Evolutionary conservation across 73 alveolate species (phyloP).

Genomic region (Paramecium bursaria): DNA sequence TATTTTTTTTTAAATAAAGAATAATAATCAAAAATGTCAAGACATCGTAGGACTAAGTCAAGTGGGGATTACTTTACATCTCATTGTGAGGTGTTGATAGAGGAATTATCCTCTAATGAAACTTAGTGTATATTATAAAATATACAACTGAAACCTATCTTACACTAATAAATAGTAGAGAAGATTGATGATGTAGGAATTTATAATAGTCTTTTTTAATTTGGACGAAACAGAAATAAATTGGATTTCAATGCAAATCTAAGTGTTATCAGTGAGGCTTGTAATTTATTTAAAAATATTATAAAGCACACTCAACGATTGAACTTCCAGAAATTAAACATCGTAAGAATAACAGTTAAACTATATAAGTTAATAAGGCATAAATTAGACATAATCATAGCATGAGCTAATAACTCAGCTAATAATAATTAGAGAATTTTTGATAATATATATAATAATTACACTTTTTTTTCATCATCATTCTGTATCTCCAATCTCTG

Average conservation of each 20-base stretch:
- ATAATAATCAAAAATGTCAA: conserved; percentile 13
- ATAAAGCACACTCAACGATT: no score
- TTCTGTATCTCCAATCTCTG: conserved; percentile 9
- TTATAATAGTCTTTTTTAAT: no score
- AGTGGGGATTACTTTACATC: conserved; percentile 26
- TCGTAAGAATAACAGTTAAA: no score
- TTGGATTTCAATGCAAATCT: background rate
- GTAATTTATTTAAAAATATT: no score
- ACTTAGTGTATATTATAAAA: background rate
- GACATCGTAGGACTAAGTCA: conserved; percentile 51
- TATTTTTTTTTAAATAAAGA: background rate
- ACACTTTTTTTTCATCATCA: conserved; percentile 6
- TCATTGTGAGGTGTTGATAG: conserved; percentile 6
- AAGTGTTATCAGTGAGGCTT: background rate
- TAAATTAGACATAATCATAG: no score
- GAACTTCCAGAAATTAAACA: no score
- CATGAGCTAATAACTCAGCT: no score
- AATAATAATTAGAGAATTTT: no score
- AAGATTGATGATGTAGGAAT: background rate
- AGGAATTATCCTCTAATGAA: background rate
- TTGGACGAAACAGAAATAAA: background rate
- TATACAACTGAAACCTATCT: no score
- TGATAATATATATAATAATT: background rate
- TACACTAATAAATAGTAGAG: background rate
- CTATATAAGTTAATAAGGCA: no score